phyloP scores from a whole-genome alignment of 441 rosid genomes.

The Populus hybrid region DNA sequence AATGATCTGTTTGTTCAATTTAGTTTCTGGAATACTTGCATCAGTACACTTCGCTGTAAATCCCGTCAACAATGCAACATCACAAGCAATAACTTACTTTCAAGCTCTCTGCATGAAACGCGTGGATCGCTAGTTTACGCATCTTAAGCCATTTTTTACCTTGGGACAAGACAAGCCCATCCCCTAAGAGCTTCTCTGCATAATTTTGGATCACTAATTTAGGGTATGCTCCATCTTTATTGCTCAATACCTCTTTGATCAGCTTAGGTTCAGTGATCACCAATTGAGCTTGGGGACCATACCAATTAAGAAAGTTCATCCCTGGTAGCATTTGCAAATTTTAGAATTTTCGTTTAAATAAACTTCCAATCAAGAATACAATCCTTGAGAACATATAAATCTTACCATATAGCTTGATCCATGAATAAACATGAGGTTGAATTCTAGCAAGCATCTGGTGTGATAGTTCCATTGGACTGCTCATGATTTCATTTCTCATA shows the following conservation, averaged over 20 bases:
- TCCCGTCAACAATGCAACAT: neutral
- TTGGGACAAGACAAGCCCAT: conserved; percentile 27
- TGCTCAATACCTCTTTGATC: conserved; percentile 30
- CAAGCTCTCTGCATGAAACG: conserved; percentile 36
- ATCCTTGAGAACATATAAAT: neutral
- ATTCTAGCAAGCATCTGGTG: conserved; percentile 30
- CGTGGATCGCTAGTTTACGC: conserved; percentile 38
- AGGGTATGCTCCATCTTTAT: conserved; percentile 21
- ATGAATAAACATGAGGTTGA: conserved; percentile 31
- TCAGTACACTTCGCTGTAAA: neutral
- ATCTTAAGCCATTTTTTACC: conserved; percentile 35
- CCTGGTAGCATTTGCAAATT: conserved; percentile 16
- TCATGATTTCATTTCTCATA: conserved; percentile 19
- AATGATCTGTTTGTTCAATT: neutral
- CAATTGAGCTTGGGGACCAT: conserved; percentile 26
- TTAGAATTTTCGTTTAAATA: neutral
- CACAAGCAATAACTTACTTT: conserved; percentile 19
- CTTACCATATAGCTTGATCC: conserved; percentile 39
- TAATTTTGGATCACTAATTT: conserved; percentile 5
- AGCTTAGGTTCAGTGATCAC: conserved; percentile 30
- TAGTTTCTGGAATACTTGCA: neutral
- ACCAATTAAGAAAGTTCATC: conserved; percentile 30
- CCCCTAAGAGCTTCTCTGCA: conserved; percentile 29
- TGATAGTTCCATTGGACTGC: conserved; percentile 26
- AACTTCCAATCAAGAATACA: neutral